These are phyloP conservation scores for Alternaria metachromatica DNA, from an alignment of 2,329 filamentous ascomycete species.

Conservation along the genomic window DNA sequence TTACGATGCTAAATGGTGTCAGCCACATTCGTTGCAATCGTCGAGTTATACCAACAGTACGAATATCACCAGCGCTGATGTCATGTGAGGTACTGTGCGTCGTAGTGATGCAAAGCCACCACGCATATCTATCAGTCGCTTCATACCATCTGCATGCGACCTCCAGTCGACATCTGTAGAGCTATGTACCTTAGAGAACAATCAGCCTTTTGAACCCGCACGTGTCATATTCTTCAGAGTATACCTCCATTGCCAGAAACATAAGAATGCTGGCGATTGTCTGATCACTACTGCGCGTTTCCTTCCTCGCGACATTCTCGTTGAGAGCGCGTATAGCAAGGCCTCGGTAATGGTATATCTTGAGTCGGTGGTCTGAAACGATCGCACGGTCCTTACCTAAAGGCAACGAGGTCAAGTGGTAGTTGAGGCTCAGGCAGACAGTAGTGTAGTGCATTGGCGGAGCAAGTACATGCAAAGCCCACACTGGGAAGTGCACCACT, in stretches of 20 bases:
- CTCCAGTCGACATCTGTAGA: not conserved
- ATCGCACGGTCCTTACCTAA: accelerated
- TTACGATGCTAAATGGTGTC: not conserved
- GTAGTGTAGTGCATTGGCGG: not conserved
- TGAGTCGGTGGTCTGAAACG: not conserved
- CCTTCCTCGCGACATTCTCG: not conserved
- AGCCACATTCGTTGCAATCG: not conserved
- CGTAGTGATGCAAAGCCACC: not conserved
- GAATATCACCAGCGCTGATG: not conserved
- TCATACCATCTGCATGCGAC: not conserved
- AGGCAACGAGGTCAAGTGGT: not conserved
- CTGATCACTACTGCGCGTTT: not conserved
- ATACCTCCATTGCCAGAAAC: not conserved
- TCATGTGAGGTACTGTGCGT: not conserved
- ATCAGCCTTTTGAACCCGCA: not conserved
- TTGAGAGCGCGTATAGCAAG: not conserved
- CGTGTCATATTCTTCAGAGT: not conserved
- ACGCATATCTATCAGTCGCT: not conserved
- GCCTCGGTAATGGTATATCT: not conserved
- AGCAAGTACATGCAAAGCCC: not conserved
- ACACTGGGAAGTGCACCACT: not conserved
- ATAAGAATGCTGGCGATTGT: not conserved
- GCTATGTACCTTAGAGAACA: not conserved
- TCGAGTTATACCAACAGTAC: not conserved
- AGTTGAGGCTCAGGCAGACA: not conserved